Evolutionary conservation across 306 rosid species (phyloP), one percentile per base, ranked within the genome.

Genomic region (Fragaria ananassa): DNA sequence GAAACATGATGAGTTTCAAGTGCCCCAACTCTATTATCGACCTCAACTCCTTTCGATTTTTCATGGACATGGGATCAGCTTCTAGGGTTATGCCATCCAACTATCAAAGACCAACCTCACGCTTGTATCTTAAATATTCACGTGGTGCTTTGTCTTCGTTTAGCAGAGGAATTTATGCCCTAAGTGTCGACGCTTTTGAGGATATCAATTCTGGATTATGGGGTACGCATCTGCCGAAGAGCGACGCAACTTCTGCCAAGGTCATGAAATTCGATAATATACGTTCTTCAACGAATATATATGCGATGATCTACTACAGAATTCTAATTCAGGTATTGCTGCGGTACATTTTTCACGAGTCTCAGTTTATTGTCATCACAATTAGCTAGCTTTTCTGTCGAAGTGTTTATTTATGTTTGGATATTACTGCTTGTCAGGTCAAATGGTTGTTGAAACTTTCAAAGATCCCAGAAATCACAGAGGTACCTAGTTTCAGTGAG

Each of bases 401-500:
- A 46, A 46, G 17, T 46, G 51, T 46, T 12, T 46, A 46, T 46
- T 46, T 1, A 46, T 12, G 4, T 47, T 47, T 47, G 53, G 53
- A 47, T 18, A 23, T 46, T 56, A 49, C 19, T 49, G 0, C 19
- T 44, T 47, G 53, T 47, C 53, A 90, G 95, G 86, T 93, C 41
- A 88, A 90, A 82, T 90, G 96, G 96, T 79, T 93, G 80, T 77
- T 87, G 76, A 84, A 85, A 85, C 88, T 93, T 35, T 86, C 97
- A 37, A 64, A 83, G 77, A 93, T 90, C 64, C 91, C 93, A 34
- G 85, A 87, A 79, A 68, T 93, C 35, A 11, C 19, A 29, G 96
- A 93, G 83, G 93, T 93, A 71, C 97, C 97, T n/a, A 75, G 82
- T 68, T 89, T 93, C 79, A 90, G 94, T 76, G 79, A 87, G 19